Evolutionary conservation across 176 grass and related monocot species (phyloP).

Genomic region (Raddia guianensis): DNA sequence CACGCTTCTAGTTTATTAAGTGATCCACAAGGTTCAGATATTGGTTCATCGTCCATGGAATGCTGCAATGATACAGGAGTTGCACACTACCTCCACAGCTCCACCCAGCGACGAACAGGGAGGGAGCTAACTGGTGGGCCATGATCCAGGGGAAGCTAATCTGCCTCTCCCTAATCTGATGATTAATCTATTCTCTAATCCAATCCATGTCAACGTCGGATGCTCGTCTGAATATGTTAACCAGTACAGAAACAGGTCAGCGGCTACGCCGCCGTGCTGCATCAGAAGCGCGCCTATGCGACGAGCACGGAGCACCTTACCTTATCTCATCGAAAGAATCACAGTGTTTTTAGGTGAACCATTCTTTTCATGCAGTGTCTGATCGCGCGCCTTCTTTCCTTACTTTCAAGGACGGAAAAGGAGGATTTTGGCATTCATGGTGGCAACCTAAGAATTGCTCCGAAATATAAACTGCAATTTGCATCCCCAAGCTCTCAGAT

Average conservation of each 20-base stretch:
- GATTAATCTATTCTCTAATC: not conserved
- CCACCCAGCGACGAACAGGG: not conserved
- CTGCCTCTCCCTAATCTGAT: not conserved
- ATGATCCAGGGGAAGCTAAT: not conserved
- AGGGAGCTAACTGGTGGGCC: conserved; percentile 1
- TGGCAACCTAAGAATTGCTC: not conserved
- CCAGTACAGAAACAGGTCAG: not conserved
- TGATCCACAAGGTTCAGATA: not conserved
- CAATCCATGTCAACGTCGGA: conserved; percentile 1
- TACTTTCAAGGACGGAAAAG: not conserved
- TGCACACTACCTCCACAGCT: not conserved
- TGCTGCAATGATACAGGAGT: conserved; percentile 32
- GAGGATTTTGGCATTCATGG: not conserved
- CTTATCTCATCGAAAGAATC: conserved; percentile 9
- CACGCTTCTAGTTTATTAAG: not conserved
- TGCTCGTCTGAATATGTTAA: not conserved
- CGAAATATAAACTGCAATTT: not conserved
- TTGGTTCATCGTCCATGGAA: not conserved
- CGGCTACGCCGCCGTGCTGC: not conserved
- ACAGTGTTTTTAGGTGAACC: not conserved
- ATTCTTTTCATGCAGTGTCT: not conserved
- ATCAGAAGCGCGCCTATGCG: not conserved
- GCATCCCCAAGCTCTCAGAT: not conserved
- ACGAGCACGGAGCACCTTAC: not conserved
- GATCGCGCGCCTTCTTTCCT: not conserved